These are phyloP conservation scores for Ophiostoma perfectum DNA, from an alignment of 2,329 filamentous ascomycete genomes.

Conservation along the genomic window DNA sequence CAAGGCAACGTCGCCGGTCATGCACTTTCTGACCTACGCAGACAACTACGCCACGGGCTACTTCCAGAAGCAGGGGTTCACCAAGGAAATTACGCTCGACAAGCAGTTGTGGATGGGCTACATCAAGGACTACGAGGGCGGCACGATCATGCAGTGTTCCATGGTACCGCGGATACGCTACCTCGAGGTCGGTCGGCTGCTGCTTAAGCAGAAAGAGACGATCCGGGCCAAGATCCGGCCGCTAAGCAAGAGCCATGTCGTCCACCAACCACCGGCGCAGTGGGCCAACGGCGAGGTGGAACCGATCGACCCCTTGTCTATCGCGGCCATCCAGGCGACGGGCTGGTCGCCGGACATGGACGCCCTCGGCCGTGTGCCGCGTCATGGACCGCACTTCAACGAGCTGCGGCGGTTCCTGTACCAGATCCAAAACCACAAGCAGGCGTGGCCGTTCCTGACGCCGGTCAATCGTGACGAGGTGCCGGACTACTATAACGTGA, in stretches of 20 bases:
- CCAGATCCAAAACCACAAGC: conserved; percentile 87
- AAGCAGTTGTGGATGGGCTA: conserved; percentile 97
- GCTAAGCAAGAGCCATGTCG: conserved; percentile 79
- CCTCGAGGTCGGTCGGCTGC: conserved; percentile 84
- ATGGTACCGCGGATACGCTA: conserved; percentile 98
- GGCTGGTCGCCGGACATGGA: conserved; percentile 99
- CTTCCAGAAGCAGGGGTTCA: conserved; percentile 99
- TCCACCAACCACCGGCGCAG: conserved; percentile 79
- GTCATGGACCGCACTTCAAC: conserved; percentile 94
- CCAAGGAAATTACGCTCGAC: conserved; percentile 93
- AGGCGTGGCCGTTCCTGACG: conserved; percentile 89
- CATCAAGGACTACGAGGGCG: conserved; percentile 98
- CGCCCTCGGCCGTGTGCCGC: conserved; percentile 85
- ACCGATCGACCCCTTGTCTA: conserved; percentile 77
- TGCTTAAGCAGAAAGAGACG: conserved; percentile 93
- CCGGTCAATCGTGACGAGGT: conserved; percentile 96
- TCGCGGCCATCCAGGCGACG: conserved; percentile 82
- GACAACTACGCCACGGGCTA: conserved; percentile 99
- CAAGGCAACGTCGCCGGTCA: conserved; percentile 90
- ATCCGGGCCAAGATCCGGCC: conserved; percentile 92
- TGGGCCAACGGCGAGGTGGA: conserved; percentile 41
- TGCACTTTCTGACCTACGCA: conserved; percentile 98
- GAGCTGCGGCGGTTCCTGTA: conserved; percentile 88
- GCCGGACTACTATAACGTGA: conserved; percentile 95
- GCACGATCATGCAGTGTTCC: conserved; percentile 97